Base-by-base conservation (phyloP, 768 basidiomycete genomes). In the Cubamyces lactineus region DNA sequence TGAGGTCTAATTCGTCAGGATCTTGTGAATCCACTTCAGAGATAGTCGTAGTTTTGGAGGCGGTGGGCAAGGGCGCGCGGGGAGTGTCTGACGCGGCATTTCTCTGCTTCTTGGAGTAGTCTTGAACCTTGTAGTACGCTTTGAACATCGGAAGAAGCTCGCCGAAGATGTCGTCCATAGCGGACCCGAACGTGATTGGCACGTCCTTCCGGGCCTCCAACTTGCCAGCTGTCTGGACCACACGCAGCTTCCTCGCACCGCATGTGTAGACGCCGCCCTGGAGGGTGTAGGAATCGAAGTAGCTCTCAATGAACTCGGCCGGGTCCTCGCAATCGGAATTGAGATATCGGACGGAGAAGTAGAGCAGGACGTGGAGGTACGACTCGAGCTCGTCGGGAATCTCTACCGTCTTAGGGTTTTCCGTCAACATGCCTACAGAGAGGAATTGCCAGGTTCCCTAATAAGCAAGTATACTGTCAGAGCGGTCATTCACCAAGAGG, bases 371-470 rank as follows among this genome's bases (percentile, higher is more conserved):
- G 47, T 63, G 54, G 21, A 63, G 40, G 40, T 64, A 61, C 3
- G 66, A 61, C 21, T 67, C 66, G 9, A 67, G 43, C 21, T 67
- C 66, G 30, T 67, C 66, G 13, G 46, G 50, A 1, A 67, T 48
- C 16, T 56, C 50, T 7, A 58, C 51, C 2, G 23, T 17, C 23
- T 59, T 45, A 0, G 40, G 12, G 5, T 13, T 6, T 11, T 24
- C 2, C 3, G 38, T 4, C 12, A 64, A 39, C 16, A 51, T 52
- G 3, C 17, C 19, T 7, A 61, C 62, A 0, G 59, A 57, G 47
- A 61, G 53, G 53, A 54, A 67, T 41, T 64, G 66, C 66, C 66
- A 67, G 21, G 66, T 67, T 0, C 66, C 62, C 66, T 67, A 28
- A 28, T 28, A 7, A 7, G 7, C 28, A 7, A 16, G 0, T 13